phyloP scores from a whole-genome alignment of 2,329 filamentous ascomycete species.

The Colletotrichum magnum region DNA sequence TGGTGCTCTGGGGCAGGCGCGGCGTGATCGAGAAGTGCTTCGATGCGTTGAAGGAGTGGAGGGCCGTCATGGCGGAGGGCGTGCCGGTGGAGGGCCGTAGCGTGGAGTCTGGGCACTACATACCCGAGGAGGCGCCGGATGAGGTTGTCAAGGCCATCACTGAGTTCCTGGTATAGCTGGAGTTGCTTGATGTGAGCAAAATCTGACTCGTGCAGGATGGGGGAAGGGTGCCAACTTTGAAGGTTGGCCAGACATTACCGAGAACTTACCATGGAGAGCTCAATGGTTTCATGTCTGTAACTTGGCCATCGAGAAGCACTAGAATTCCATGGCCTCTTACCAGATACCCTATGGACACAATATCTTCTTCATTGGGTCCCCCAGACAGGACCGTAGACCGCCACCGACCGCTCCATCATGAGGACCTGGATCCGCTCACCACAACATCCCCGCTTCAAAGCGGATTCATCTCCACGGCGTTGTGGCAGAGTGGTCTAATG shows the following conservation, averaged over 20 bases:
- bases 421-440: neutral
- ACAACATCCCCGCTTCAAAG: neutral
- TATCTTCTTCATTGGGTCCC: too few species aligned
- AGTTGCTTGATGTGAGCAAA: neutral
- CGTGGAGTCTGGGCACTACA: slow-evolving; percentile 64
- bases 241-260: too few species aligned
- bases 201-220: too few species aligned
- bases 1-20: slow-evolving; percentile 64
- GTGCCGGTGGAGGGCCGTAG: slow-evolving; percentile 55
- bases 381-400: neutral
- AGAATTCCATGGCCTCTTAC: too few species aligned
- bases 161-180: slow-evolving; percentile 53
- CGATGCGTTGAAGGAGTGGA: slow-evolving; percentile 66
- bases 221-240: too few species aligned
- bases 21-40: slow-evolving; percentile 65
- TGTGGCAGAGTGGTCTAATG: slow-evolving; percentile 41
- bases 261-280: too few species aligned
- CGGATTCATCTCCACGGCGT: slow-evolving; percentile 22
- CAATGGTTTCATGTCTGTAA: too few species aligned
- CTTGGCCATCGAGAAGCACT: too few species aligned
- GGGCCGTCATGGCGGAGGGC: slow-evolving; percentile 55
- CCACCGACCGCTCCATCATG: neutral
- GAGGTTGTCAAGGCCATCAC: slow-evolving; percentile 58
- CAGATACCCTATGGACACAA: too few species aligned
- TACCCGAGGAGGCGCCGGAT: slow-evolving; percentile 65